Evolutionary conservation across 768 basidiomycete species (phyloP).

Genomic region (Pleurotus sapidus): DNA sequence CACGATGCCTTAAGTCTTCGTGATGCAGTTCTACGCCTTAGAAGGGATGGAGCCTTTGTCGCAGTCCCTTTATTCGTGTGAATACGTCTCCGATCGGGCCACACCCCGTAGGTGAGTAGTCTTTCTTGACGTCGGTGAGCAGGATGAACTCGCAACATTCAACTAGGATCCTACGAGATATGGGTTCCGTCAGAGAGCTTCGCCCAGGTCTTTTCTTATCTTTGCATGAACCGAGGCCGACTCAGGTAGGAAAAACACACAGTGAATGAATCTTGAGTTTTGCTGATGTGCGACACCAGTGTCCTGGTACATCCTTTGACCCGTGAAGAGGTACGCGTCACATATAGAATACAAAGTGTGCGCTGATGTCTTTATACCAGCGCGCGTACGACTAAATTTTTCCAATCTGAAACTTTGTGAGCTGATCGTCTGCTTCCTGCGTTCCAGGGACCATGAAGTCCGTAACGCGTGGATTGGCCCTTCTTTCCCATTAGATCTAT

Average conservation of each 20-base stretch:
- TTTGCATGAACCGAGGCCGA: conserved; percentile 62
- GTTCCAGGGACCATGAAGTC: conserved; percentile 62
- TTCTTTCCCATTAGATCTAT: conserved; percentile 64
- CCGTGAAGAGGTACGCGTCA: conserved; percentile 55
- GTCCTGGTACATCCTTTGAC: conserved; percentile 76
- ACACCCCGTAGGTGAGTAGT: conserved; percentile 65
- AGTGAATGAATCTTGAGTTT: no score
- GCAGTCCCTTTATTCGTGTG: conserved; percentile 75
- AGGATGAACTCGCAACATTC: background rate
- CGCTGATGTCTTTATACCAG: background rate
- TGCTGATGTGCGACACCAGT: conserved; percentile 28
- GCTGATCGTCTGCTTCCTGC: background rate
- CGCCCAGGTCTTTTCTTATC: conserved; percentile 71
- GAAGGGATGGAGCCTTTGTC: conserved; percentile 75
- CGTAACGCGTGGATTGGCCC: conserved; percentile 75
- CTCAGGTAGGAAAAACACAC: conserved; percentile 47
- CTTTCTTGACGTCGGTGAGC: background rate
- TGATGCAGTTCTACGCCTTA: conserved; percentile 67
- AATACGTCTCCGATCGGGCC: conserved; percentile 70
- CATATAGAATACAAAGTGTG: background rate
- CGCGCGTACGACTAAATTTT: background rate
- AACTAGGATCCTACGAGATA: conserved; percentile 73
- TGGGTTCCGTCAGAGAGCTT: conserved; percentile 80
- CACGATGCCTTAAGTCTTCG: conserved; percentile 65
- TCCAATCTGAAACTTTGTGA: conserved; percentile 43